Conservation (phyloP, 768 basidiomycete species). For the Candolleomyces aberdarensis region DNA sequence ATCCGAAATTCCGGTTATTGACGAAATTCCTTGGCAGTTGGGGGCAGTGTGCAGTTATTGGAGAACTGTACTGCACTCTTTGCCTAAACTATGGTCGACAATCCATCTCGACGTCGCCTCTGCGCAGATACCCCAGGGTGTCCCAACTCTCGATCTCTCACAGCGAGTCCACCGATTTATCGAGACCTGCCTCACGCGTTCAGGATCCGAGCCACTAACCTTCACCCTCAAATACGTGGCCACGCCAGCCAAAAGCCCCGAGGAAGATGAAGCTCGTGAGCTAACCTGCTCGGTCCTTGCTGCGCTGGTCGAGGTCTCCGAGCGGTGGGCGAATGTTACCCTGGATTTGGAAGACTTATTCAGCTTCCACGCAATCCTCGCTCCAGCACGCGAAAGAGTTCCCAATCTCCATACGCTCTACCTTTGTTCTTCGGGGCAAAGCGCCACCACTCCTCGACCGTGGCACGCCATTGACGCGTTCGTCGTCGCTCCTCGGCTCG, state of each 20-base stretch:
- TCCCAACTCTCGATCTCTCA: background rate
- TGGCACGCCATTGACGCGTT: constrained; percentile 17
- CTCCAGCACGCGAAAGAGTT: constrained; percentile 12
- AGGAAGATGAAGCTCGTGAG: background rate
- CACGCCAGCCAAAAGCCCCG: background rate
- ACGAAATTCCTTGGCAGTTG: constrained; percentile 18
- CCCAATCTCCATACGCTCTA: constrained; percentile 14
- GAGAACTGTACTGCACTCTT: constrained; percentile 19
- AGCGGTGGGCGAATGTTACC: constrained; percentile 19
- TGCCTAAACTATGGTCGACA: constrained; percentile 21
- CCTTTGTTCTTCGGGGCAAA: constrained; percentile 7
- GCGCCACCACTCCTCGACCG: constrained; percentile 1
- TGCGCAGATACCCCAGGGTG: background rate
- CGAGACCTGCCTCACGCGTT: constrained; percentile 18
- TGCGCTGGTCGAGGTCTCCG: constrained; percentile 12
- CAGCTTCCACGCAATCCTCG: constrained; percentile 9
- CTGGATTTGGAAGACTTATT: constrained; percentile 12
- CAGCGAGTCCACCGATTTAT: constrained; percentile 12
- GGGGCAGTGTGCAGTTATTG: constrained; percentile 25
- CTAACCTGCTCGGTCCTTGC: constrained; percentile 8
- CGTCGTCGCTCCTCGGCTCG: constrained; percentile 17
- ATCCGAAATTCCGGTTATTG: background rate
- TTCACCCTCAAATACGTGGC: constrained; percentile 13
- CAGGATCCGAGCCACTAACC: constrained; percentile 14
- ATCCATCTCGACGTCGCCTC: constrained; percentile 15